A percentile compares a stretch with the other conserved stretches of the same genome.
These are phyloP conservation scores for Mallotus repandus DNA, from an alignment of 441 rosid genomes.

Conservation along the genomic window DNA sequence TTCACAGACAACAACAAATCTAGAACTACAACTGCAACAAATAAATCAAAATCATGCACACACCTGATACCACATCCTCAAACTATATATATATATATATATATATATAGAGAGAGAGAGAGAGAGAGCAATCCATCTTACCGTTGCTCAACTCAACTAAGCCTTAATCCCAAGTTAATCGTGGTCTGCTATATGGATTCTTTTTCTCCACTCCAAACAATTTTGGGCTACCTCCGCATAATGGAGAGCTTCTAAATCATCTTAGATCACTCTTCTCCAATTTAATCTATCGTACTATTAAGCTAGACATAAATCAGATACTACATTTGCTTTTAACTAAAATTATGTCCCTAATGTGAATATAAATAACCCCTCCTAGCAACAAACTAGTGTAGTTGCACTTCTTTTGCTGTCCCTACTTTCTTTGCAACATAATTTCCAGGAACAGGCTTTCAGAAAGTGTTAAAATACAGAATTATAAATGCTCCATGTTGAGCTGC, in stretches of 20 bases:
- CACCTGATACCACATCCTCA: not conserved
- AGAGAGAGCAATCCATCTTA: too few species aligned
- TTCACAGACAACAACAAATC: not conserved
- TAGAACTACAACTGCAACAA: slow-evolving; percentile 1
- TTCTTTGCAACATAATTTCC: not conserved
- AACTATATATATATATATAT: not conserved
- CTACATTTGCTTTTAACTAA: not conserved
- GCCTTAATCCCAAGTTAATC: too few species aligned
- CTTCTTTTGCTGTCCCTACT: too few species aligned
- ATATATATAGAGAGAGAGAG: too few species aligned
- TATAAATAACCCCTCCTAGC: not conserved
- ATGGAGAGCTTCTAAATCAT: too few species aligned
- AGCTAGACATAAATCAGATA: not conserved
- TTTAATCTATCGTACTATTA: not conserved
- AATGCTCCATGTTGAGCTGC: not conserved
- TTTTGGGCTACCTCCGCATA: too few species aligned
- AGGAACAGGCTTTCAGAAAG: not conserved
- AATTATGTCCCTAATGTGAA: not conserved
- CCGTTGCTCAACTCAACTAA: too few species aligned
- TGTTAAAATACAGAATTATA: not conserved
- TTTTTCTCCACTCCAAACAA: too few species aligned
- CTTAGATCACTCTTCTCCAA: too few species aligned
- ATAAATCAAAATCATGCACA: not conserved
- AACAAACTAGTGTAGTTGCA: not conserved
- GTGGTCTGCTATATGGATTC: too few species aligned